These are phyloP conservation scores for Penicillium paxilli DNA, from an alignment of 495 filamentous ascomycete species.

Conservation along the genomic window DNA sequence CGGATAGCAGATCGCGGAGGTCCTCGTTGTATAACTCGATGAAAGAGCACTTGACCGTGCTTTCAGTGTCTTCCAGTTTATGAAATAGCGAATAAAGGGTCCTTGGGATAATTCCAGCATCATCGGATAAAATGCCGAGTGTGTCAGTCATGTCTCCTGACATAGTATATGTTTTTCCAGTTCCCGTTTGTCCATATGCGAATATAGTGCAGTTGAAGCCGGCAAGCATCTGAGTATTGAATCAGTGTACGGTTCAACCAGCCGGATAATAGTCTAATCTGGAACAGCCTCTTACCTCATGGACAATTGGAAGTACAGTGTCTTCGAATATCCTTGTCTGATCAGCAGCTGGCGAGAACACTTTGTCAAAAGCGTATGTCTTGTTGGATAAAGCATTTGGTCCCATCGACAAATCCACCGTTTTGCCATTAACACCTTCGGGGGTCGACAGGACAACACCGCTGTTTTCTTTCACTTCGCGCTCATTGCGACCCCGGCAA, in stretches of 20 bases:
- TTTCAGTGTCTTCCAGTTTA: slow-evolving; percentile 83
- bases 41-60: slow-evolving; percentile 94
- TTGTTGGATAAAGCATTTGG: slow-evolving; percentile 91
- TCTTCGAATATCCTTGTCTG: slow-evolving; percentile 92
- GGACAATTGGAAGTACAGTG: slow-evolving; percentile 85
- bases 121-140: slow-evolving; percentile 80
- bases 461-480: slow-evolving; percentile 90
- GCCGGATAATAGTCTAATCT: background rate
- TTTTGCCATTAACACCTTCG: slow-evolving; percentile 80
- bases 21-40: slow-evolving; percentile 99
- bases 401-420: slow-evolving; percentile 87
- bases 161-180: slow-evolving; percentile 99
- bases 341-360: slow-evolving; percentile 94
- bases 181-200: slow-evolving; percentile 96
- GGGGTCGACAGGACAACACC: slow-evolving; percentile 80
- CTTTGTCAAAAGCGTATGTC: slow-evolving; percentile 93
- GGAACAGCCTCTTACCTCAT: slow-evolving; percentile 65
- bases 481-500: slow-evolving; percentile 88
- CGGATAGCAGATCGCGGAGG: slow-evolving; percentile 79
- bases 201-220: slow-evolving; percentile 99
- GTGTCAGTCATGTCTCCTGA: slow-evolving; percentile 93
- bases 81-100: slow-evolving; percentile 82
- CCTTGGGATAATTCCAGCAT: slow-evolving; percentile 91
- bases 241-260: background rate
- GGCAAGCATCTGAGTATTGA: slow-evolving; percentile 68